Base-by-base conservation (phyloP, 257 asterid genomes). In the Salvia miltiorrhiza region DNA sequence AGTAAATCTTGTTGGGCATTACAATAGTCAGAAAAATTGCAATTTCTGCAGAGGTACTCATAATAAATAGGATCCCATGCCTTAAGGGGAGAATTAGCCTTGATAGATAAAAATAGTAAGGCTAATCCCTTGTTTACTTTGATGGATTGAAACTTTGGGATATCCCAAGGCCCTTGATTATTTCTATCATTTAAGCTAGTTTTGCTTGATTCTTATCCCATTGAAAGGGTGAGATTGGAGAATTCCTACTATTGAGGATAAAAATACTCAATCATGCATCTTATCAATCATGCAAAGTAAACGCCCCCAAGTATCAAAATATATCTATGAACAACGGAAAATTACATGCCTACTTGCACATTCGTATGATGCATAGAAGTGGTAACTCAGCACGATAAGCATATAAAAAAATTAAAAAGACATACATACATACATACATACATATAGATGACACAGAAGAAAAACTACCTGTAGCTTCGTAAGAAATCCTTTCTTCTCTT, bases 401-500 rank as follows among this genome's bases (percentile, higher is more conserved):
- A 63, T 58, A 16, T 69, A 11, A 63, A 50, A 69, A 30, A 9
- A 10, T 19, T n/a, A 11, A 28, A 77, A 49, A 10, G 4, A 14
- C 33, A 21, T 28, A 28, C 7, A 55, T 24, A 24, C 7, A 12
- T 11, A 61, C 8, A 16, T 19, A 62, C 21, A 17, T 32, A 48
- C 17, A 35, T 12, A 23, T 16, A 24, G 11, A 32, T 13, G 9
- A 35, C 69, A 39, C 40, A 59, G 58, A 61, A 72, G 45, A 41
- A 71, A 69, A 65, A 69, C 58, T 71, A 89, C 99, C 96, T 94
- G 97, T 65, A 94, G 80, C 82, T 84, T 94, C 59, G 97, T 81
- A 58, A 77, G 76, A 75, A 89, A 60, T 49, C 96, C 97, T 73
- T 94, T 94, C 85, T 94, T 94, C 89, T 94, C 99, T 82, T 94